Percentiles rank a stretch among this genome's conserved stretches.
Evolutionary conservation across 768 basidiomycete genomes (phyloP).

Genomic region (Boletales sp.): DNA sequence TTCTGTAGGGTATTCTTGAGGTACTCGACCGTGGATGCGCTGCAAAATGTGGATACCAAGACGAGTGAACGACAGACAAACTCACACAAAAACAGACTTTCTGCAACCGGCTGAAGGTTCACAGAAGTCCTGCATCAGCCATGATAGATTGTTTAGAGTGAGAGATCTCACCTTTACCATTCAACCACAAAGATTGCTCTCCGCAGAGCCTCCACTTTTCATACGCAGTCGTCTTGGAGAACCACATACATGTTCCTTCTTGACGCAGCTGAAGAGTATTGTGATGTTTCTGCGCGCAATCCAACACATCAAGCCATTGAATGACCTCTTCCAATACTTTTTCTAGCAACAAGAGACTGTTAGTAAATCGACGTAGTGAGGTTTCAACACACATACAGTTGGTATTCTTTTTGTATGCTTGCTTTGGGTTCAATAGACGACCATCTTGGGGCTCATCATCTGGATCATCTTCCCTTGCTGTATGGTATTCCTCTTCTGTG

Average conservation of each 20-base stretch:
- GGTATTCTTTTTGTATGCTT: not conserved
- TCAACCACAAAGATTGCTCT: not conserved
- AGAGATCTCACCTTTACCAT: not conserved
- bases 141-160: not conserved
- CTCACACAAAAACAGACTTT: not conserved
- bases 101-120: not conserved
- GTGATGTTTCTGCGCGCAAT: not conserved
- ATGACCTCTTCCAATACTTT: not conserved
- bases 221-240: not conserved
- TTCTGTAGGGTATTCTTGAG: not conserved
- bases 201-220: not conserved
- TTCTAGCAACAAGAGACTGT: not conserved
- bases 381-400: not conserved
- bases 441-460: not conserved
- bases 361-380: not conserved
- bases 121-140: not conserved
- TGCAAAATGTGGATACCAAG: not conserved
- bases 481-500: no score
- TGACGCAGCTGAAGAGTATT: not conserved
- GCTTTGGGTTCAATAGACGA: not conserved
- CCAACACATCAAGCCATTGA: not conserved
- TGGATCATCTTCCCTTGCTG: no score
- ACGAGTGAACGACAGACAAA: not conserved
- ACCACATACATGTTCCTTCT: not conserved
- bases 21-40: not conserved